Base-by-base conservation (phyloP, 176 grass and related monocot species). In the Zea luxurians region DNA sequence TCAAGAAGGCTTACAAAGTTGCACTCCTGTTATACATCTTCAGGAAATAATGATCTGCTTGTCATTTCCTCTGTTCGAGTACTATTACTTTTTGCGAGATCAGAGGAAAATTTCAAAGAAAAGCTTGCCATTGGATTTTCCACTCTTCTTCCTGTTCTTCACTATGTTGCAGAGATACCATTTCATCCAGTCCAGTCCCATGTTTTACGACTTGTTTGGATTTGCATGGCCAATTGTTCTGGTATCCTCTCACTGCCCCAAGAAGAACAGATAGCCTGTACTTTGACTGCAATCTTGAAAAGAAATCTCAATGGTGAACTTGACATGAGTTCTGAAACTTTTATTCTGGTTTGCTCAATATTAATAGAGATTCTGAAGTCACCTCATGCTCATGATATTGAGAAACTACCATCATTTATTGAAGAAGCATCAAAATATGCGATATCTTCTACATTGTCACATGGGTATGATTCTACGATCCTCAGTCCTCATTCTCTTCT, bases 121-220 rank as follows among this genome's bases (percentile, higher is more conserved):
- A 92, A 83, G 64, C 89, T 94, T 71, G 87, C 83, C 70, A 79
- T 92, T 62, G 95, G 91, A 70, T 88, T 97, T 76, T 90, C 87
- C 35, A 94, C 85, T 27, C 45, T 97, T 72, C 89, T 97, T 79
- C 86, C 91, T 83, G 77, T 91, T 83, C 85, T 97, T 68, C 79
- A 89, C 46, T 92, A 94, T 90, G 87, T 94, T 75, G 79, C 87
- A 49, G 91, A 94, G 73, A 88, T 94, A 86, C 95, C 95, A 84
- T 88, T 88, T 76, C 95, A 97, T 75, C 89, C 95, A 80, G 87
- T 83, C 41, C 95, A 97, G 61, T 83, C 89, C 83, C 87, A 90
- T 74, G 80, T 85, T 55, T 75, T 94, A 81, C 85, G 68, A 80
- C 89, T 97, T 70, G 83, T 94, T 80, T 94, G 66, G 44, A 85